These are phyloP conservation scores for Pseudomonodictys pantanalensis DNA, from an alignment of 495 filamentous ascomycete species.

Conservation along the genomic window DNA sequence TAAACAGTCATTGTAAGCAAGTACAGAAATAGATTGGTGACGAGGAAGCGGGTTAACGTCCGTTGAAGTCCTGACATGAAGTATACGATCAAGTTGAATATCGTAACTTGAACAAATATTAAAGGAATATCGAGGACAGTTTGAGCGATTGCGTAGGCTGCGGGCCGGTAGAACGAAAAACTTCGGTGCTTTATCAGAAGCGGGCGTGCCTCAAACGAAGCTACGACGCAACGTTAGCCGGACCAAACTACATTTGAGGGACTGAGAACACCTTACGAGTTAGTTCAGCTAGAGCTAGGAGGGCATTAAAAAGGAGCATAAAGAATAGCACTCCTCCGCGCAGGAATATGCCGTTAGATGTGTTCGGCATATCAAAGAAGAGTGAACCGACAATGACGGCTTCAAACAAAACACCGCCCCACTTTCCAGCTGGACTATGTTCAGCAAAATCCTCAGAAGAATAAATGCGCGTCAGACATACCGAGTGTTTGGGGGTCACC, in stretches of 20 bases:
- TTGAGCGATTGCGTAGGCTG: constrained; percentile 56
- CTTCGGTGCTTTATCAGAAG: constrained; percentile 63
- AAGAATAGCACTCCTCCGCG: constrained; percentile 32
- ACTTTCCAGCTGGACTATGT: background rate
- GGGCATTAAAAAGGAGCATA: constrained; percentile 50
- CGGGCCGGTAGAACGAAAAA: constrained; percentile 65
- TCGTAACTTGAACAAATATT: constrained; percentile 49
- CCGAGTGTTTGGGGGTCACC: background rate
- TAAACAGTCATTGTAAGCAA: constrained; percentile 58
- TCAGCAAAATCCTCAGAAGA: background rate
- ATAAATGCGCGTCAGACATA: background rate
- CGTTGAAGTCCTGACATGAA: constrained; percentile 53
- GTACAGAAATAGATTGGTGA: constrained; percentile 48
- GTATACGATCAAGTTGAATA: constrained; percentile 58
- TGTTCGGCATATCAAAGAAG: constrained; percentile 48
- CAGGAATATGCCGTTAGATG: constrained; percentile 43
- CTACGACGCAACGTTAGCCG: constrained; percentile 47
- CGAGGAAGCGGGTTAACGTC: constrained; percentile 55
- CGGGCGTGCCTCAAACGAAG: constrained; percentile 49
- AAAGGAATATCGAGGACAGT: constrained; percentile 60
- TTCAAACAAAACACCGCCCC: background rate
- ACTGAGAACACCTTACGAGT: background rate
- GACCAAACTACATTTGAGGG: background rate
- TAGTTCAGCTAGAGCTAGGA: constrained; percentile 54
- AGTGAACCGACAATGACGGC: constrained; percentile 48